Conservation (phyloP, 2,329 filamentous ascomycete genomes). For the Xylariaceae sp. region DNA sequence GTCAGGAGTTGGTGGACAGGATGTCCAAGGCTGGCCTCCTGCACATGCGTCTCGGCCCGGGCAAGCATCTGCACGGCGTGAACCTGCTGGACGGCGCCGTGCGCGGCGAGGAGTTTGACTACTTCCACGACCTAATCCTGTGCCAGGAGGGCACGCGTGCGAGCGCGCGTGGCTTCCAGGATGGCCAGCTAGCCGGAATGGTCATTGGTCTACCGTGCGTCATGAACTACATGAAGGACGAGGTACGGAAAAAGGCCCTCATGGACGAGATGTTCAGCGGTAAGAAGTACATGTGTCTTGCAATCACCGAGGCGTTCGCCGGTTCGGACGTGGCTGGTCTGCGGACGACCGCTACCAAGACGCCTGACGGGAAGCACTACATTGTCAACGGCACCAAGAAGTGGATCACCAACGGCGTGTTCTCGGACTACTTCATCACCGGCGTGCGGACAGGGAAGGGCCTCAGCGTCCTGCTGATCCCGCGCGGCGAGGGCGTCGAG, state of each 20-base stretch:
- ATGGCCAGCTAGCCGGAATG: slow-evolving; percentile 85
- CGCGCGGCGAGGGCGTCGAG: slow-evolving; percentile 69
- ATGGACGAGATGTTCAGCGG: slow-evolving; percentile 70
- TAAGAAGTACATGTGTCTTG: slow-evolving; percentile 83
- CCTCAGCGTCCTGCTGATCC: slow-evolving; percentile 71
- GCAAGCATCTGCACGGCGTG: slow-evolving; percentile 72
- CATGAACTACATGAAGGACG: slow-evolving; percentile 70
- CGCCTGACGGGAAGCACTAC: slow-evolving; percentile 69
- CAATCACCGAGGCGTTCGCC: slow-evolving; percentile 85
- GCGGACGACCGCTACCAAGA: slow-evolving; percentile 73
- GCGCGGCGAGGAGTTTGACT: slow-evolving; percentile 77
- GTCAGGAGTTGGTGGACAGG: slow-evolving; percentile 67
- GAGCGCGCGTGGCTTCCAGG: slow-evolving; percentile 75
- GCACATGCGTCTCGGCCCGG: slow-evolving; percentile 79
- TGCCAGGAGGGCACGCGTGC: slow-evolving; percentile 67
- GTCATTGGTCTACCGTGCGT: slow-evolving; percentile 76
- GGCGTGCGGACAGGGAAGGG: slow-evolving; percentile 76
- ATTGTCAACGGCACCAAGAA: slow-evolving; percentile 73
- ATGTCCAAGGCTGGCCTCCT: slow-evolving; percentile 72
- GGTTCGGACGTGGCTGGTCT: slow-evolving; percentile 78
- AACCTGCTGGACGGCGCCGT: slow-evolving; percentile 64
- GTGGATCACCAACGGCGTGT: slow-evolving; percentile 81
- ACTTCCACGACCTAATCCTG: slow-evolving; percentile 78
- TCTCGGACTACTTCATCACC: slow-evolving; percentile 77
- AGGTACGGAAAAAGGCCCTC: slow-evolving; percentile 61